A percentile compares a stretch with the other conserved stretches of the same genome.
Conservation (phyloP, 768 basidiomycete species). For the Tulasnella sp. region DNA sequence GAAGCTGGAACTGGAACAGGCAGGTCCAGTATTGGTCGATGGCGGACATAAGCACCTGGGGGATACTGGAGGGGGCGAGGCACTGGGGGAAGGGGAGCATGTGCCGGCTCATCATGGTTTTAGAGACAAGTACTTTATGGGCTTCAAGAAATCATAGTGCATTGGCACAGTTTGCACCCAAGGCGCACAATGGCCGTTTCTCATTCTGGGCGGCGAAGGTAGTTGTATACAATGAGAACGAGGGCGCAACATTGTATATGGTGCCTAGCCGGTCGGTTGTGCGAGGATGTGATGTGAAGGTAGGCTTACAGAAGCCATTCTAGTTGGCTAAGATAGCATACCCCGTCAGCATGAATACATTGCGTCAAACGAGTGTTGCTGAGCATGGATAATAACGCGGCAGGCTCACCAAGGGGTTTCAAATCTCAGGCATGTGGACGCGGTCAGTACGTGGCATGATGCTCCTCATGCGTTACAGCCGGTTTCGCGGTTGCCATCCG, state of each 20-base stretch:
- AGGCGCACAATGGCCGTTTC: no score
- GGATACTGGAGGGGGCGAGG: conserved; percentile 18
- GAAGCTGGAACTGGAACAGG: conserved; percentile 4
- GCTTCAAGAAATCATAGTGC: conserved; percentile 36
- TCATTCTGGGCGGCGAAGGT: no score
- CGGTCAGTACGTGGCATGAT: background rate
- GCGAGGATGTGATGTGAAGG: no score
- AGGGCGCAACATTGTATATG: no score
- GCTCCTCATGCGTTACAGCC: background rate
- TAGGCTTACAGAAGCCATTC: no score
- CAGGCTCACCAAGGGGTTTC: no score
- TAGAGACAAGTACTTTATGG: conserved; percentile 75
- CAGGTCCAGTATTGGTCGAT: background rate
- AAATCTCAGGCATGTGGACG: background rate
- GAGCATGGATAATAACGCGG: no score
- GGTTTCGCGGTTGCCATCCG: background rate
- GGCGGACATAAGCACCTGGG: conserved; percentile 16
- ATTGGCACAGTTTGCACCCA: background rate
- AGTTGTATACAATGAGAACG: no score
- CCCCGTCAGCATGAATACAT: no score
- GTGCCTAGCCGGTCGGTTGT: no score
- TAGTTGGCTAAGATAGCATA: no score
- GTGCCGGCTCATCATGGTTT: conserved; percentile 85
- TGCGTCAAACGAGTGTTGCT: no score
- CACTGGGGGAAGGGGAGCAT: conserved; percentile 27